Evolutionary conservation across 1,284 basidiomycete genomes (phyloP).

Genomic region (Cutaneotrichosporon cutaneum): DNA sequence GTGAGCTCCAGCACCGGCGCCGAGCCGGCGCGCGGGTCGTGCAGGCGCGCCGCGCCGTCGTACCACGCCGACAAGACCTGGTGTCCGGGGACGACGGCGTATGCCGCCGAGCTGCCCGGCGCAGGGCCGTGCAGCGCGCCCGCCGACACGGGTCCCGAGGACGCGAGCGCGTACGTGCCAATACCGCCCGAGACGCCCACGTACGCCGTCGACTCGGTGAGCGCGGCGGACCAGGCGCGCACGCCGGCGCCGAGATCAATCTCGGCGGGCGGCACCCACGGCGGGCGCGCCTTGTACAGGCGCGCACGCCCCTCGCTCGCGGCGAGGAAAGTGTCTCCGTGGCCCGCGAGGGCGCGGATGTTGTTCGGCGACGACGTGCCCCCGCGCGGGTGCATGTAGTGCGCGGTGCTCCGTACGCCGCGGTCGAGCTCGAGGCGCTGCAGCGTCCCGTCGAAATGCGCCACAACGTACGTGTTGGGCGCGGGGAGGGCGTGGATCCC

Average conservation of each 20-base stretch:
- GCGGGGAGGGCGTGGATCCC: slow-evolving; percentile 31
- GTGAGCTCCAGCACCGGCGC: slow-evolving; percentile 29
- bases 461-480: slow-evolving; percentile 26
- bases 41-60: slow-evolving; percentile 47
- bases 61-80: slow-evolving; percentile 47
- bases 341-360: slow-evolving; percentile 21
- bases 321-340: slow-evolving; percentile 30
- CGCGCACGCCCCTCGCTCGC: slow-evolving; percentile 26
- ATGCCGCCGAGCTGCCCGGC: slow-evolving; percentile 17
- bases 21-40: slow-evolving; percentile 42
- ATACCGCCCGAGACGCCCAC: slow-evolving; percentile 21
- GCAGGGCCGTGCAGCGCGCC: slow-evolving; percentile 7
- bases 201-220: slow-evolving; percentile 16
- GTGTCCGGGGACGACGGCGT: slow-evolving; percentile 11
- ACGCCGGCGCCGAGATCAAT: slow-evolving; percentile 21
- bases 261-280: slow-evolving; percentile 35
- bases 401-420: slow-evolving; percentile 14
- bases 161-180: background rate
- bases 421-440: slow-evolving; percentile 28
- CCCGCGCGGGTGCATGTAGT: slow-evolving; percentile 23
- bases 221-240: slow-evolving; percentile 43
- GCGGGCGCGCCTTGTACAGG: slow-evolving; percentile 36
- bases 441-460: slow-evolving; percentile 44
- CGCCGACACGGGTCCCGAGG: background rate
- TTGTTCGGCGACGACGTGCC: slow-evolving; percentile 4